Percentiles rank a stretch among this genome's conserved stretches.
These are phyloP conservation scores for Helicocarpus griseus DNA, from an alignment of 2,329 filamentous ascomycete species.

Conservation along the genomic window DNA sequence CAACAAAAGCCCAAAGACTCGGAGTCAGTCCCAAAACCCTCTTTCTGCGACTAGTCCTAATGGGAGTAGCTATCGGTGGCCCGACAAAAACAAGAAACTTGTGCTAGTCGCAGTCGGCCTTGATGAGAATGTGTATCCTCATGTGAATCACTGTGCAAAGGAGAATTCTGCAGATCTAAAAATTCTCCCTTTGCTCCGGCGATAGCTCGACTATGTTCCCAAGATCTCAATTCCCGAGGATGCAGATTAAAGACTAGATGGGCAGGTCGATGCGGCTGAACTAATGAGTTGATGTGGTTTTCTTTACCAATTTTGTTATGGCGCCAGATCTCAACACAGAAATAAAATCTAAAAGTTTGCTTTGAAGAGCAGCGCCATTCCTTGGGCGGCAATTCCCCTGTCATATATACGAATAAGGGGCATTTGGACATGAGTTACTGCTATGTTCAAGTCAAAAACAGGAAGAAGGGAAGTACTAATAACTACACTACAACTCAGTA, in stretches of 20 bases:
- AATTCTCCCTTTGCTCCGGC: background rate
- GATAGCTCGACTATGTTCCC: background rate
- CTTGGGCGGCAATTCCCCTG: too few relatives aligned
- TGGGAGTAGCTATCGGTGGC: background rate
- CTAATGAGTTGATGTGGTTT: too few relatives aligned
- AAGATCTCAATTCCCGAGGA: background rate
- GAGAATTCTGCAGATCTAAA: background rate
- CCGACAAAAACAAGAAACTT: background rate
- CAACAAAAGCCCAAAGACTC: background rate
- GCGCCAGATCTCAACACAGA: too few relatives aligned
- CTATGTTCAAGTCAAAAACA: too few relatives aligned
- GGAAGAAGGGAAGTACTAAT: too few relatives aligned
- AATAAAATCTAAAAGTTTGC: too few relatives aligned
- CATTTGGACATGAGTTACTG: too few relatives aligned
- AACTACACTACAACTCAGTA: too few relatives aligned
- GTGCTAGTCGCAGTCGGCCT: background rate
- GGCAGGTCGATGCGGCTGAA: background rate
- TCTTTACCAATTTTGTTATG: too few relatives aligned
- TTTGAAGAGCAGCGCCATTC: too few relatives aligned
- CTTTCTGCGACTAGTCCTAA: background rate
- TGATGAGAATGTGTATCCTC: background rate
- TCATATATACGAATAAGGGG: too few relatives aligned
- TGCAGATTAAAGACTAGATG: background rate
- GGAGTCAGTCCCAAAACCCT: too few relatives aligned
- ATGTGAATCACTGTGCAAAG: background rate